A percentile compares a stretch with the other conserved stretches of the same genome.
phyloP scores from a whole-genome alignment of 768 basidiomycete genomes.

The Russula brevipes region DNA sequence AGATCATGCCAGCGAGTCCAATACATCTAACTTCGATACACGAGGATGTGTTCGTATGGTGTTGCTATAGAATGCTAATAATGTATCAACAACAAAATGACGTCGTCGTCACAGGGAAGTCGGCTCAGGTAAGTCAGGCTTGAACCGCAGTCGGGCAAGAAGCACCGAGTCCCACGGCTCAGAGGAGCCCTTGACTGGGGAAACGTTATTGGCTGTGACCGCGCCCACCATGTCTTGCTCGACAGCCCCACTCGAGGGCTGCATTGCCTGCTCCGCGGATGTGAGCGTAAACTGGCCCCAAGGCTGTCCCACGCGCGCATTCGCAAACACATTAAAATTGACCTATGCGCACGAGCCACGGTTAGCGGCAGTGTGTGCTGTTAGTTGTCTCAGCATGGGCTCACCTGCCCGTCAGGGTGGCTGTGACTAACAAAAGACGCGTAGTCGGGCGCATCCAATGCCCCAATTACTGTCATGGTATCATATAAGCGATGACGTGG shows the following conservation, averaged over 20 bases:
- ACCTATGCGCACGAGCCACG: conserved; percentile 35
- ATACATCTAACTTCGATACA: too few species aligned
- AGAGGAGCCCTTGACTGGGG: conserved; percentile 33
- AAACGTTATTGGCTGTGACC: conserved; percentile 47
- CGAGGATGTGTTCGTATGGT: neutral
- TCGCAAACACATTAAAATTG: conserved; percentile 65
- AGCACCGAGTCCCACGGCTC: conserved; percentile 53
- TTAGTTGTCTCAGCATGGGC: conserved; percentile 13
- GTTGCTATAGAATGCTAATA: neutral
- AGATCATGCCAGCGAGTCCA: neutral
- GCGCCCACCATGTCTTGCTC: conserved; percentile 36
- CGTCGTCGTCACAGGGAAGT: conserved; percentile 38
- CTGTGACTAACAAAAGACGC: conserved; percentile 70
- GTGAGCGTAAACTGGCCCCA: conserved; percentile 73
- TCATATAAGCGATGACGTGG: conserved; percentile 9
- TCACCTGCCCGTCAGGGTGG: conserved; percentile 55
- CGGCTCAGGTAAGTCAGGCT: conserved; percentile 53
- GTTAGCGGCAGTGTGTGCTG: conserved; percentile 6
- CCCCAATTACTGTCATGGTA: conserved; percentile 51
- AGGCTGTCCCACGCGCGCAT: conserved; percentile 46
- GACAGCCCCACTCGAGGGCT: conserved; percentile 39
- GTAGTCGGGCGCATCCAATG: conserved; percentile 64
- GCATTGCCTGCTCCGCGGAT: conserved; percentile 33
- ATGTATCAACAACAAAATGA: neutral
- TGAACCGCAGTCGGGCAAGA: conserved; percentile 61